Evolutionary conservation across 2,329 filamentous ascomycete species (phyloP).

Genomic region (Diplodia intermedia): DNA sequence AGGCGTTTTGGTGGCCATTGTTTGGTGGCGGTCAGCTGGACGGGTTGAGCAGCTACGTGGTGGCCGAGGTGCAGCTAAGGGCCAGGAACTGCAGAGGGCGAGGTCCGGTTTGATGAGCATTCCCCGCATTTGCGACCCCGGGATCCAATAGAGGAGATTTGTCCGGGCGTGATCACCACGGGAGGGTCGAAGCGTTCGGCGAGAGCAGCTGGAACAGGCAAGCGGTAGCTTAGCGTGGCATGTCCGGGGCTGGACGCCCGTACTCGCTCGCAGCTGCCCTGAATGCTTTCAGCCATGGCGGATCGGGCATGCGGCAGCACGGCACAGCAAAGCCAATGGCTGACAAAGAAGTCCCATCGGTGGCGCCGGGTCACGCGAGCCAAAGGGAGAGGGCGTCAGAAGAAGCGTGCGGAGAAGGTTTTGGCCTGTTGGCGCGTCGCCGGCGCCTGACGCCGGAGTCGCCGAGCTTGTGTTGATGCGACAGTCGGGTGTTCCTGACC

Average conservation of each 20-base stretch:
- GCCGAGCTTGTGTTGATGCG: too few relatives aligned
- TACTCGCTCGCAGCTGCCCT: conserved; percentile 22
- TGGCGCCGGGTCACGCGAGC: conserved; percentile 22
- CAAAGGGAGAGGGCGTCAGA: not conserved
- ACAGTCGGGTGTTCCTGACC: not conserved
- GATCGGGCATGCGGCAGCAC: conserved; percentile 7
- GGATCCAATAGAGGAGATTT: conserved; percentile 14
- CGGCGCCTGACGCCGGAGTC: too few relatives aligned
- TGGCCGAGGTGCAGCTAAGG: conserved; percentile 3
- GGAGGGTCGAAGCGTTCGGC: conserved; percentile 27
- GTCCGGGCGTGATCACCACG: conserved; percentile 3
- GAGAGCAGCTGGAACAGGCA: conserved; percentile 6
- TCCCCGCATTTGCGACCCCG: conserved; percentile 27
- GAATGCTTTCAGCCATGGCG: conserved; percentile 7
- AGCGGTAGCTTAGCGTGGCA: conserved; percentile 11
- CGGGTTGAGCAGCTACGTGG: not conserved
- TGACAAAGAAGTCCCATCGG: not conserved
- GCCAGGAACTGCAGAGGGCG: conserved; percentile 1
- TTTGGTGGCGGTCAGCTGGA: conserved; percentile 4
- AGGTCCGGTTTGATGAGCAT: conserved; percentile 22
- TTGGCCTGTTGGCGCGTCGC: too few relatives aligned
- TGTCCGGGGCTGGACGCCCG: conserved; percentile 5
- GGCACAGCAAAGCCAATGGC: conserved; percentile 15
- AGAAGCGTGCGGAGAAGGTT: not conserved
- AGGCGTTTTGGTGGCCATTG: not conserved